Percentiles rank a stretch among this genome's conserved stretches.
These are phyloP conservation scores for Lavandula angustifolia DNA, from an alignment of 257 asterid species.

Conservation along the genomic window DNA sequence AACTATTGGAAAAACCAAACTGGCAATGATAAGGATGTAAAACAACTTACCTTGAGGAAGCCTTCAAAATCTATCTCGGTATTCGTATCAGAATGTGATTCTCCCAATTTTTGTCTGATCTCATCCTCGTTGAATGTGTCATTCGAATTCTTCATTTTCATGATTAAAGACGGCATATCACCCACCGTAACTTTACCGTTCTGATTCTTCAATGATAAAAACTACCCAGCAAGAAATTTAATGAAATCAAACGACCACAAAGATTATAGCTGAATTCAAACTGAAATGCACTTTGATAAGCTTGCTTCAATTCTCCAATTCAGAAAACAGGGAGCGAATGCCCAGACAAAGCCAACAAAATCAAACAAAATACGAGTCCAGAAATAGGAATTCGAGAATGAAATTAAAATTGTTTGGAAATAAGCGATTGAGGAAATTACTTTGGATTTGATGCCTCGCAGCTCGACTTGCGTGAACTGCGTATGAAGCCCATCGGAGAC, in stretches of 20 bases:
- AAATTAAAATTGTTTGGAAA: neutral
- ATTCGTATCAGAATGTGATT: constrained; percentile 50
- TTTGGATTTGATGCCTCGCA: constrained; percentile 78
- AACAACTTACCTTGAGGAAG: constrained; percentile 73
- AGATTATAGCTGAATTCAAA: constrained; percentile 26
- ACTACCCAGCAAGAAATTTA: constrained; percentile 43
- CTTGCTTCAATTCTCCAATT: constrained; percentile 27
- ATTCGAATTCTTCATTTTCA: constrained; percentile 61
- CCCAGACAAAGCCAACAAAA: constrained; percentile 20
- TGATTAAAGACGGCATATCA: constrained; percentile 74
- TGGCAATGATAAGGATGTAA: neutral
- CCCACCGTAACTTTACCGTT: constrained; percentile 71
- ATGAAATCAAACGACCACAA: constrained; percentile 18
- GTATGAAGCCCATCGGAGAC: constrained; percentile 98
- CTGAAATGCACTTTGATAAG: no score
- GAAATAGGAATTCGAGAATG: constrained; percentile 23
- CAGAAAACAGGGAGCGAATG: constrained; percentile 12
- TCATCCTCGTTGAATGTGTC: constrained; percentile 65
- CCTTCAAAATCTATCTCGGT: constrained; percentile 88
- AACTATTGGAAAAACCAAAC: constrained; percentile 7
- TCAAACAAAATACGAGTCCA: constrained; percentile 17
- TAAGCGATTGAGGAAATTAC: constrained; percentile 39
- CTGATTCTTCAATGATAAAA: constrained; percentile 60
- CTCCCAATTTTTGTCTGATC: constrained; percentile 56
- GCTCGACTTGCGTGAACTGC: constrained; percentile 94